Evolutionary conservation across 1,139 yeast genomes (phyloP).

Genomic region (Geotrichum australiense): DNA sequence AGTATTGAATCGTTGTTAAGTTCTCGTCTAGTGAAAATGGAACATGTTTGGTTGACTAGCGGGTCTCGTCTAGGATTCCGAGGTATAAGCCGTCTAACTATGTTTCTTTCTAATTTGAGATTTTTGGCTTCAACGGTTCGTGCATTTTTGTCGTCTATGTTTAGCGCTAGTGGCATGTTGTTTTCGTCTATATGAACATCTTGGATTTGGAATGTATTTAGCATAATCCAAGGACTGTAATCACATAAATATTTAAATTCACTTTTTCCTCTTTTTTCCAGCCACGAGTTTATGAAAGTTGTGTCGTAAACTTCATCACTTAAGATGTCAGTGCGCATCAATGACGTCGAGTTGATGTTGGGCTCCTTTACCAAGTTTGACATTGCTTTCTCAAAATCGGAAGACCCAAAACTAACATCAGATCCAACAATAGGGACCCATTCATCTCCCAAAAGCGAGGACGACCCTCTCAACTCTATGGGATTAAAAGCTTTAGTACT

Average conservation of each 20-base stretch:
- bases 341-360: slow-evolving; percentile 85
- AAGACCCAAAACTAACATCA: slow-evolving; percentile 34
- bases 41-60: slow-evolving; percentile 78
- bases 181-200: slow-evolving; percentile 11
- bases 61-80: slow-evolving; percentile 83
- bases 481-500: slow-evolving; percentile 18
- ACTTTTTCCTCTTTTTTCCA: slow-evolving; percentile 10
- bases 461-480: slow-evolving; percentile 27
- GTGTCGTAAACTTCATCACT: slow-evolving; percentile 36
- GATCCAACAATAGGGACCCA: slow-evolving; percentile 45
- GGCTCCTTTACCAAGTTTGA: slow-evolving; percentile 75
- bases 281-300: slow-evolving; percentile 13
- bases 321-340: slow-evolving; percentile 79
- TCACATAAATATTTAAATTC: slow-evolving; percentile 4
- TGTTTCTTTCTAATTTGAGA: slow-evolving; percentile 42
- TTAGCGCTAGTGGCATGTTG: slow-evolving; percentile 29
- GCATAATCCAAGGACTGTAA: slow-evolving; percentile 7
- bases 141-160: slow-evolving; percentile 52
- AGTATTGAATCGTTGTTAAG: slow-evolving; percentile 40
- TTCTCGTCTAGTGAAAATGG: slow-evolving; percentile 36
- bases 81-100: slow-evolving; percentile 78
- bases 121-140: slow-evolving; percentile 41
- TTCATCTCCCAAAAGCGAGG: slow-evolving; percentile 50
- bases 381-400: slow-evolving; percentile 69
- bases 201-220: slow-evolving; percentile 6